Evolutionary conservation across 2,329 filamentous ascomycete genomes (phyloP), one percentile per base, ranked within the genome.

Genomic region (Aureobasidium sp.): DNA sequence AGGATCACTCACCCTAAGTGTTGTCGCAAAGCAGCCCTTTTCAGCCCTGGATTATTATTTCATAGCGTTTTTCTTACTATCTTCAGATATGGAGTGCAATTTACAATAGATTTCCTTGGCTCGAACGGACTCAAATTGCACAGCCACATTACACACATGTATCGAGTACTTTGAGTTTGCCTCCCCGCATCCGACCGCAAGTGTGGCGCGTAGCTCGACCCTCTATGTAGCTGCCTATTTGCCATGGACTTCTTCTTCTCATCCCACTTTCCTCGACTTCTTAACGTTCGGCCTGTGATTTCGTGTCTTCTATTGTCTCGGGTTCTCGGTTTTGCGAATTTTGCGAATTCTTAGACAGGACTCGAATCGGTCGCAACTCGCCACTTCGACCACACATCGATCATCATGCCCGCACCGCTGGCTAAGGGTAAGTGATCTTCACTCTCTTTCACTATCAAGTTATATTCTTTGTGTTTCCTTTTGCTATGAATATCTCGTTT

Each of bases 1-100:
- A 57, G 21, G 53, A 46, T 15, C 63, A 64, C 19, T 46, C 61
- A 19, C 60, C 57, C 27, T 64, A 58, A n/a, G 61, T 23, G 4
- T 7, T 17, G 21, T 35, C n/a, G 4, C 15, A 23, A 31, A 2
- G 3, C 43, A n/a, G 23, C 23, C 17, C 23, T 23, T 10, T 55
- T 43, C 13, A 40, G 35, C 15, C n/a, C 23, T n/a, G n/a, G n/a
- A 17, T 31, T 10, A 2, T 19, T 15, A 15, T 55, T 31, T 55
- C 27, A 17, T 31, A 51, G 33, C 47, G 35, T 29, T 17, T 31
- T 29, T 55, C 10, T 19, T 33, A 13, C 10, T 10, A 21, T 49
- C 25, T 33, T 33, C n/a, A 49, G 29, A 49, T 33, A 37, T 33
- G 27, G 11, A 33, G 5, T 17, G 33, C 29, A 23, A 40, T 38